Conservation (phyloP, 2,329 filamentous ascomycete species). For the Trichoderma harzianum region DNA sequence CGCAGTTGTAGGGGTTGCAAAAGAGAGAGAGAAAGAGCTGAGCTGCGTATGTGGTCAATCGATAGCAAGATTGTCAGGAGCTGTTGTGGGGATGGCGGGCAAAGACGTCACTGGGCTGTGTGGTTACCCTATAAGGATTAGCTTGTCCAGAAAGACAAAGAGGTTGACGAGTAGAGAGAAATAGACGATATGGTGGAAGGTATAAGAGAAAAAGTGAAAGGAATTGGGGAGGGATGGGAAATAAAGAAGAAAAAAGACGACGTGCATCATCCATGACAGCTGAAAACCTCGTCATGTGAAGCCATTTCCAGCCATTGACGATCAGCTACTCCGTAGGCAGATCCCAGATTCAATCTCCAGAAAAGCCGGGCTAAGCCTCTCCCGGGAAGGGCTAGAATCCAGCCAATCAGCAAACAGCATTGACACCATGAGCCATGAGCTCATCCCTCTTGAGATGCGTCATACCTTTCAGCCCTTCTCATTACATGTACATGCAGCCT, state of each 20-base stretch:
- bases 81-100: conserved; percentile 15
- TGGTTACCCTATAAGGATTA: neutral
- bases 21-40: neutral
- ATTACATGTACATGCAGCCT: neutral
- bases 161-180: neutral
- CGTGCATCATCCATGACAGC: neutral
- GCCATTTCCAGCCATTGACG: neutral
- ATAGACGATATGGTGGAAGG: no score
- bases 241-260: neutral
- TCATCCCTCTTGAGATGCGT: neutral
- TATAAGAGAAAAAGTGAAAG: neutral
- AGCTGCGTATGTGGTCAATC: neutral
- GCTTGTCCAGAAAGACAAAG: neutral
- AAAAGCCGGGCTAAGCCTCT: conserved; percentile 4
- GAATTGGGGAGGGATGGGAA: neutral
- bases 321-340: neutral
- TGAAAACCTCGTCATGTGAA: neutral
- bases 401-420: conserved; percentile 6
- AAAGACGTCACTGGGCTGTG: conserved; percentile 15
- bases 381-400: neutral
- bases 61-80: conserved; percentile 17
- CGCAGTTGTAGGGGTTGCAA: neutral
- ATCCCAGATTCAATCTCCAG: neutral
- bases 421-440: conserved; percentile 15
- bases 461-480: neutral